phyloP scores from a whole-genome alignment of 2,329 filamentous ascomycete species.

The Cercospora sp. region DNA sequence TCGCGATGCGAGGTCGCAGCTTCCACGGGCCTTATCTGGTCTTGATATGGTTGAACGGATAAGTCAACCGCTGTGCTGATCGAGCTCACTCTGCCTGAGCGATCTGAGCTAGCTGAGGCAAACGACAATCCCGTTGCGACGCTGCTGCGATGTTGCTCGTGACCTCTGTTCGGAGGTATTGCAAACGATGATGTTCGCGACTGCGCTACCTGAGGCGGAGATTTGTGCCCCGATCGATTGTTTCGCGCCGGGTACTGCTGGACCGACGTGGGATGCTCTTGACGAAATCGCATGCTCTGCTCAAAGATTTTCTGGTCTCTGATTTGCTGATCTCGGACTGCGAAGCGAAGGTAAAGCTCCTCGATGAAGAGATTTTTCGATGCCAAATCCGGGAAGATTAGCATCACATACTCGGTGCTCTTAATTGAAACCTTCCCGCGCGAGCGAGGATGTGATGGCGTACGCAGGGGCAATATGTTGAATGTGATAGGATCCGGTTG shows the following conservation, averaged over 20 bases:
- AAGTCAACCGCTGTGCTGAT: not conserved
- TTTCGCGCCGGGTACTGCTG: not conserved
- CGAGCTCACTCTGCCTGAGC: not conserved
- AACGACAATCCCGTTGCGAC: not conserved
- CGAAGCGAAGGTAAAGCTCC: constrained; percentile 23
- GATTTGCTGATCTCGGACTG: constrained; percentile 25
- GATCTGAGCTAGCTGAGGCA: not conserved
- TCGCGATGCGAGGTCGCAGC: not conserved
- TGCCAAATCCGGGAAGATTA: constrained; percentile 23
- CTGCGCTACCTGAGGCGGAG: not conserved
- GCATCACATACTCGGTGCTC: constrained; percentile 23
- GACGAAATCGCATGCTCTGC: constrained; percentile 8
- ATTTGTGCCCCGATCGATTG: not conserved
- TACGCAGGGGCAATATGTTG: constrained; percentile 25
- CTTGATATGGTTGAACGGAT: not conserved
- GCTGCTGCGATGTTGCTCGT: not conserved
- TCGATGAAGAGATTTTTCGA: constrained; percentile 23
- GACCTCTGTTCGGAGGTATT: not conserved
- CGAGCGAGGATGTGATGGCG: constrained; percentile 15
- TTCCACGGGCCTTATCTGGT: not conserved
- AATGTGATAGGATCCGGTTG: constrained; percentile 26
- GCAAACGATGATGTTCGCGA: not conserved
- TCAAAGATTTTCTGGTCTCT: constrained; percentile 19
- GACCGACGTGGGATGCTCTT: constrained; percentile 8
- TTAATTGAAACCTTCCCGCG: constrained; percentile 1